Conservation (phyloP, 2,329 filamentous ascomycete species). For the Daldinia sp. region DNA sequence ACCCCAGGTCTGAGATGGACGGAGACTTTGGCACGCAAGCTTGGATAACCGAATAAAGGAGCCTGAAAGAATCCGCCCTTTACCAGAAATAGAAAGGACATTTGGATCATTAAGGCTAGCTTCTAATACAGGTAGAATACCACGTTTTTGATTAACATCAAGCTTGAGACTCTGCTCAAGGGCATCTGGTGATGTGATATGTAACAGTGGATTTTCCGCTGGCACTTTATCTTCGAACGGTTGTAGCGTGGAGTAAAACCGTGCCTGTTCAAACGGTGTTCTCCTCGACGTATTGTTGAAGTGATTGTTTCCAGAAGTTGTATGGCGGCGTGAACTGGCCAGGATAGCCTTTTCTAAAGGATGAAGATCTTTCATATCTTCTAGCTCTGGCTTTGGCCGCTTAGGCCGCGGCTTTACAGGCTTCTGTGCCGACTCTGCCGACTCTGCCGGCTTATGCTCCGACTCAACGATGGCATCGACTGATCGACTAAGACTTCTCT, state of each 20-base stretch:
- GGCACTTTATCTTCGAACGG: neutral
- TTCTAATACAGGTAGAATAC: slow-evolving; percentile 46
- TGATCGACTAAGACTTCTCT: slow-evolving; percentile 47
- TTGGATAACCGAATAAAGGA: slow-evolving; percentile 46
- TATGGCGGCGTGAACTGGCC: slow-evolving; percentile 28
- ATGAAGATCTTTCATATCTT: slow-evolving; percentile 37
- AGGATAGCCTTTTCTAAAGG: slow-evolving; percentile 38
- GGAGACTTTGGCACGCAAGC: slow-evolving; percentile 47
- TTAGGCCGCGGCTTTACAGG: neutral
- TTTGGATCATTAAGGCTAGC: slow-evolving; percentile 42
- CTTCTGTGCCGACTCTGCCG: neutral
- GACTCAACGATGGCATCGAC: slow-evolving; percentile 12
- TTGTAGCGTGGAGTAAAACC: slow-evolving; percentile 43
- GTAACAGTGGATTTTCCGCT: slow-evolving; percentile 15
- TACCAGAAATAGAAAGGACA: neutral
- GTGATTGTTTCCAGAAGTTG: slow-evolving; percentile 15
- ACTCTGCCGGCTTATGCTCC: neutral
- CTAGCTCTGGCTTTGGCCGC: slow-evolving; percentile 23
- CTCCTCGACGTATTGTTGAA: slow-evolving; percentile 27
- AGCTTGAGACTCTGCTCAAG: slow-evolving; percentile 41
- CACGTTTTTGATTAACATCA: slow-evolving; percentile 46
- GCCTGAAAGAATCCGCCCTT: neutral
- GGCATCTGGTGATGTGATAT: slow-evolving; percentile 30
- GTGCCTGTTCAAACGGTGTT: slow-evolving; percentile 37
- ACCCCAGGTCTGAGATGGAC: slow-evolving; percentile 52